Conservation (phyloP, 2,329 filamentous ascomycete species). For the Fusarium lateritium region DNA sequence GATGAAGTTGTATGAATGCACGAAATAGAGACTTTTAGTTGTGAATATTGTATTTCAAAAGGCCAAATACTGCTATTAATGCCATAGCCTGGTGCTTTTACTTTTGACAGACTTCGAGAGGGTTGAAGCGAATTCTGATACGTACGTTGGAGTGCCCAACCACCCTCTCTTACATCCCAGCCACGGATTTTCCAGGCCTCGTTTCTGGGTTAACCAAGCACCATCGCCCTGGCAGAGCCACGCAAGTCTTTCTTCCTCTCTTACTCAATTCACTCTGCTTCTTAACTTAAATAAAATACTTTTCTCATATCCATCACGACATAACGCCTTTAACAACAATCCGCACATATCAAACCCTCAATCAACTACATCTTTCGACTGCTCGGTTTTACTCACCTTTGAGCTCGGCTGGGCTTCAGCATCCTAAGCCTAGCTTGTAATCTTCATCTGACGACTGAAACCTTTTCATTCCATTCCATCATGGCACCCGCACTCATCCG, state of each 20-base stretch:
- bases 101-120: neutral
- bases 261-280: slow-evolving; percentile 10
- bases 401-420: slow-evolving; percentile 50
- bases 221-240: slow-evolving; percentile 33
- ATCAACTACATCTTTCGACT: neutral
- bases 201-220: slow-evolving; percentile 52
- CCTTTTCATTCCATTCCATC: slow-evolving; percentile 38
- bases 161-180: slow-evolving; percentile 45
- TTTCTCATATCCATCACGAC: slow-evolving; percentile 5
- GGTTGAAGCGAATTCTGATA: slow-evolving; percentile 11
- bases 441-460: slow-evolving; percentile 32
- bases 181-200: slow-evolving; percentile 44
- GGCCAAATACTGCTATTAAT: neutral
- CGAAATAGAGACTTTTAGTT: neutral
- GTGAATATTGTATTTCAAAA: neutral
- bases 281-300: slow-evolving; percentile 5
- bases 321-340: slow-evolving; percentile 1
- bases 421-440: slow-evolving; percentile 46
- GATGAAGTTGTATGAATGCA: neutral
- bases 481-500: slow-evolving; percentile 61
- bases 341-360: neutral
- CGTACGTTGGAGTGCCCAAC: slow-evolving; percentile 38
- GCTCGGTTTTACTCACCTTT: slow-evolving; percentile 26
- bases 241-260: slow-evolving; percentile 24
- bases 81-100: neutral